Evolutionary conservation across 2,329 filamentous ascomycete genomes (phyloP).

Genomic region (Bipolaris sorokiniana): DNA sequence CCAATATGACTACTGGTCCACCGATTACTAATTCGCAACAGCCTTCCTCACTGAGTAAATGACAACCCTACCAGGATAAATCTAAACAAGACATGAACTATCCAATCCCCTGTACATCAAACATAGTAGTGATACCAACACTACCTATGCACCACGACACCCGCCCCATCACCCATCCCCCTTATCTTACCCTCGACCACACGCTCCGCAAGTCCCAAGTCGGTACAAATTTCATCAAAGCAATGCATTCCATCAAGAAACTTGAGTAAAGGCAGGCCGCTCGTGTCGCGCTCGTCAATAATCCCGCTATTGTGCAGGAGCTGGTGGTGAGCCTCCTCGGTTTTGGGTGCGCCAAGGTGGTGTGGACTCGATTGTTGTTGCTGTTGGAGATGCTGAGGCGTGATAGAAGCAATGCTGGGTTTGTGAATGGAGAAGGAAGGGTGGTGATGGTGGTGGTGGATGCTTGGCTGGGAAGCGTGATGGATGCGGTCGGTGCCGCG

Average conservation of each 20-base stretch:
- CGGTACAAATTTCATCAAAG: conserved; percentile 83
- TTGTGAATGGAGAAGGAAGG: conserved; percentile 28
- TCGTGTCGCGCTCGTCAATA: conserved; percentile 23
- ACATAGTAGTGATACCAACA: background rate
- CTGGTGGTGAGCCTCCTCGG: conserved; percentile 16
- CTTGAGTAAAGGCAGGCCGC: conserved; percentile 60
- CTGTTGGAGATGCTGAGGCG: conserved; percentile 12
- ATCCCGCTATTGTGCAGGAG: conserved; percentile 16
- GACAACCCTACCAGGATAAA: too few relatives aligned
- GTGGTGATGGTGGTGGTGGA: conserved; percentile 19
- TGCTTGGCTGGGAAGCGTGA: conserved; percentile 9
- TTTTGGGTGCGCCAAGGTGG: conserved; percentile 12
- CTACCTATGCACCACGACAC: conserved; percentile 37
- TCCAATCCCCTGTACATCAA: too few relatives aligned
- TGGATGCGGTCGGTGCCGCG: conserved; percentile 21
- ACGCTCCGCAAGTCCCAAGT: conserved; percentile 71
- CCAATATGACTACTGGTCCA: too few relatives aligned
- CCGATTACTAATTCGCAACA: too few relatives aligned
- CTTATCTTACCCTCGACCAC: conserved; percentile 74
- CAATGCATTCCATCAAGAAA: conserved; percentile 77
- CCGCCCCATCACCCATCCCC: conserved; percentile 43
- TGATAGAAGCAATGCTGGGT: conserved; percentile 26
- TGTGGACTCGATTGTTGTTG: conserved; percentile 6
- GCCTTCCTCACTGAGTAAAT: too few relatives aligned
- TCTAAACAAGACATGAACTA: too few relatives aligned